Evolutionary conservation across 805 yeast genomes (phyloP), one percentile per base, ranked within the genome.

Genomic region (Nakazawaea populi): DNA sequence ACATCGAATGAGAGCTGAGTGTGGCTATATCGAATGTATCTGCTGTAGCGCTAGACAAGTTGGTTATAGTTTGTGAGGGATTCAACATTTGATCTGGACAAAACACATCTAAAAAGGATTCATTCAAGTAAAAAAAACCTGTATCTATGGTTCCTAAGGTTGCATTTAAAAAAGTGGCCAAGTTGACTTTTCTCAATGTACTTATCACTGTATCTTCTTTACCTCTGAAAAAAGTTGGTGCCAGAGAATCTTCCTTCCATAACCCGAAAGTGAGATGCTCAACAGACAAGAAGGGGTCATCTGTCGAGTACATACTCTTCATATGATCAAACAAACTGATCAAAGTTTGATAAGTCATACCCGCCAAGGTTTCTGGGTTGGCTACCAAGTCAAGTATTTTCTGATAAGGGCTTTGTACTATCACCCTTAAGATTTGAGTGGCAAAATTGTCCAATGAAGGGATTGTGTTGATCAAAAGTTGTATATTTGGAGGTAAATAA

Each of bases 101-200:
- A 63, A 94, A 91, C 1, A 90, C 87, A 54, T 86, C 91, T 51
- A 92, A 69, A 58, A 94, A 92, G 47, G 86, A 81, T 60, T 87
- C 89, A 66, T 94, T 88, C 56, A 94, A 74, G 60, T 85, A 83
- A 68, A 83, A 87, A 64, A 94, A 89, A 1, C 97, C 98, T 44
- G 88, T 85, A 54, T 89, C 94, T 47, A 87, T 77, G 14, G 88
- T 75, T 45, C 96, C 96, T 52, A 91, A 74, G 1, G 94, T 80
- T 0, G 97, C 94, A n/a, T 90, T 78, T 40, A 90, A 70, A 61
- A 89, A 94, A 0, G 96, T 89, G 0, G 96, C 88, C 55, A 94
- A 68, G 59, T 94, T 94, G 1, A 90, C 87, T 58, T 92, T 87
- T 52, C 96, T 81, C 35, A 92, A 66, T 0, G 94, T 83, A 39